Conservation (phyloP, 2,329 filamentous ascomycete genomes). For the Diaporthe ampelina region DNA sequence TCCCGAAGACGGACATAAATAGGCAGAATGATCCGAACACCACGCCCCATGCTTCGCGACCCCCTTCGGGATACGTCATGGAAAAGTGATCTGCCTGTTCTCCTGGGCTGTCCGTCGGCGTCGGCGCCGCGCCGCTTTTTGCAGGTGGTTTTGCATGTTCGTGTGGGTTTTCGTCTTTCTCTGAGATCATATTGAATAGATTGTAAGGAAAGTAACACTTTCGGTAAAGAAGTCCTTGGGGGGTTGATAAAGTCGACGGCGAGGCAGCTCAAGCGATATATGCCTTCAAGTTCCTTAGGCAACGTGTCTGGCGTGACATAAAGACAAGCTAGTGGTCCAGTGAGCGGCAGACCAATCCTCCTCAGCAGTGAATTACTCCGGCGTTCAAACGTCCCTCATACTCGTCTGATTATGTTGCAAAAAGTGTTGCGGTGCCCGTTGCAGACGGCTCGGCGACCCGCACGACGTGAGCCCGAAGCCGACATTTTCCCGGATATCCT, state of each 20-base stretch:
- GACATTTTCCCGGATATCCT: neutral
- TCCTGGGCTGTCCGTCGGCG: neutral
- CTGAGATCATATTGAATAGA: neutral
- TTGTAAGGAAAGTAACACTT: neutral
- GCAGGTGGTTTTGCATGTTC: neutral
- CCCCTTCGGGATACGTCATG: slow-evolving; percentile 80
- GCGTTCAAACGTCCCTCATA: neutral
- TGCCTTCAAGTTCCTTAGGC: neutral
- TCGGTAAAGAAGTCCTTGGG: neutral
- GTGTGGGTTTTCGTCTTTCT: neutral
- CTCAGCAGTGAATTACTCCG: too few relatives aligned
- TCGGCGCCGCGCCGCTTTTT: neutral
- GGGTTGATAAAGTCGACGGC: neutral
- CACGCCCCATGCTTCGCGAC: slow-evolving; percentile 78
- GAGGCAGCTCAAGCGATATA: neutral
- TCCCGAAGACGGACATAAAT: slow-evolving; percentile 77
- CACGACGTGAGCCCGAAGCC: neutral
- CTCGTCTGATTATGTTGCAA: neutral
- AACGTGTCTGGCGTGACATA: neutral
- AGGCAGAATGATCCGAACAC: slow-evolving; percentile 81
- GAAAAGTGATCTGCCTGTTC: neutral
- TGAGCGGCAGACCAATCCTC: too few relatives aligned
- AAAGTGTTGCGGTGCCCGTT: neutral
- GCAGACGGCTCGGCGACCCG: neutral
- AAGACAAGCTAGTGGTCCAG: too few relatives aligned